Percentiles rank a stretch among this genome's conserved stretches.
These are phyloP conservation scores for Macrophomina tecta DNA, from an alignment of 2,329 filamentous ascomycete species.

Conservation along the genomic window DNA sequence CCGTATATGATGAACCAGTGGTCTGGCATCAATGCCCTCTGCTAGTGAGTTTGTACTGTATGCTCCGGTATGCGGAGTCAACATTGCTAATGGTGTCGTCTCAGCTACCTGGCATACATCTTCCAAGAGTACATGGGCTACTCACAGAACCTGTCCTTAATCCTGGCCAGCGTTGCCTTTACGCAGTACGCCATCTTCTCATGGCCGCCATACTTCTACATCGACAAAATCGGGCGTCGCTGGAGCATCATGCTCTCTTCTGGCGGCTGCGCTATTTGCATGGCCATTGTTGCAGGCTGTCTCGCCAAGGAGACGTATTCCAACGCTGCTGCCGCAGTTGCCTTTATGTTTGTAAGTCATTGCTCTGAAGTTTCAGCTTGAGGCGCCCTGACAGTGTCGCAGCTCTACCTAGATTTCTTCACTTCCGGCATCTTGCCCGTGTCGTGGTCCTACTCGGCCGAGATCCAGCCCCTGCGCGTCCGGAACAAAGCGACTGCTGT, in stretches of 20 bases:
- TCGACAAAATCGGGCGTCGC: conserved; percentile 38
- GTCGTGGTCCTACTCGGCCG: conserved; percentile 32
- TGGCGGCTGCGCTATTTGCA: conserved; percentile 42
- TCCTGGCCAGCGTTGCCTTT: conserved; percentile 40
- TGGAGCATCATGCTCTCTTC: conserved; percentile 40
- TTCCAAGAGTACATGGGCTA: conserved; percentile 38
- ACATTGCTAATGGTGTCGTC: not conserved
- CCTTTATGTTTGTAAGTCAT: conserved; percentile 38
- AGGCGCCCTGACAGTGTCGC: not conserved
- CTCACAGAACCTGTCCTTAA: conserved; percentile 36
- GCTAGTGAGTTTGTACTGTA: not conserved
- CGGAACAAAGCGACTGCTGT: conserved; percentile 25
- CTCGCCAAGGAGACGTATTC: conserved; percentile 36
- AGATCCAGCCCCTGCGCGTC: conserved; percentile 23
- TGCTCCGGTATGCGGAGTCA: no score
- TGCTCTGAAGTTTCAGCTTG: fast-evolving
- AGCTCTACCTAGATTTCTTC: conserved; percentile 34
- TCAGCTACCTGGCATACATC: conserved; percentile 40
- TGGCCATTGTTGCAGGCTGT: conserved; percentile 44
- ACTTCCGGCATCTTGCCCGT: conserved; percentile 40
- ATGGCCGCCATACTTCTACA: conserved; percentile 42
- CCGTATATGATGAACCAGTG: conserved; percentile 44
- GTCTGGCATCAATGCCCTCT: conserved; percentile 33
- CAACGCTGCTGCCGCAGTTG: conserved; percentile 41
- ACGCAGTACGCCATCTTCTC: conserved; percentile 41